Percentiles rank a stretch among this genome's conserved stretches.
Conservation (phyloP, 345 rosid species). For the Acer saccharum region DNA sequence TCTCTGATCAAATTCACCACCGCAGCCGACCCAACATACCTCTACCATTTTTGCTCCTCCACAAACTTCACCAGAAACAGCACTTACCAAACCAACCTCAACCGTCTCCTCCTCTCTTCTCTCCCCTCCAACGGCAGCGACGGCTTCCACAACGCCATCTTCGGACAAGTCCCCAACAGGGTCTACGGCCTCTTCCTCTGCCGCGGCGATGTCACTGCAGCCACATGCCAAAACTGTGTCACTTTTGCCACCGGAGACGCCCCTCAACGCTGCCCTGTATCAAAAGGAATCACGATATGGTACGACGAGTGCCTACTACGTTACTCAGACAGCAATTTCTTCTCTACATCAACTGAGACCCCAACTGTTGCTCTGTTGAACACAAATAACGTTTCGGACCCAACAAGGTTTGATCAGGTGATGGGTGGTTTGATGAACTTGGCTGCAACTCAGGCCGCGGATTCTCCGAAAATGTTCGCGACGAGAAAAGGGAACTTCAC, state of each 20-base stretch:
- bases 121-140: slow-evolving; percentile 29
- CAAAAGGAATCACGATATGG: no score
- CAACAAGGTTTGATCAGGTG: neutral
- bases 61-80: slow-evolving; percentile 35
- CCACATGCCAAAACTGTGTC: slow-evolving; percentile 39
- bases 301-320: slow-evolving; percentile 35
- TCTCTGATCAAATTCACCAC: neutral
- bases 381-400: neutral
- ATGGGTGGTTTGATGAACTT: neutral
- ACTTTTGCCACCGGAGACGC: slow-evolving; percentile 14
- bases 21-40: slow-evolving; percentile 2
- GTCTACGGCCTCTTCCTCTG: no score
- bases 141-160: slow-evolving; percentile 45
- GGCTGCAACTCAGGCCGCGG: neutral
- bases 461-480: slow-evolving; percentile 9
- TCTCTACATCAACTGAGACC: neutral
- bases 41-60: neutral
- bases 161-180: slow-evolving; percentile 23
- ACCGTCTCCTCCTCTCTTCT: slow-evolving; percentile 37
- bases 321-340: slow-evolving; percentile 34
- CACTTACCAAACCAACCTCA: slow-evolving; percentile 45
- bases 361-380: no score
- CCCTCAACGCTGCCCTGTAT: slow-evolving; percentile 28
- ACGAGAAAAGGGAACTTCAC: slow-evolving; percentile 3
- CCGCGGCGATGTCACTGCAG: neutral